A percentile compares a stretch with the other conserved stretches of the same genome.
phyloP scores from a whole-genome alignment of 805 yeast genomes.

The Monosporozyma yasuniensis region DNA sequence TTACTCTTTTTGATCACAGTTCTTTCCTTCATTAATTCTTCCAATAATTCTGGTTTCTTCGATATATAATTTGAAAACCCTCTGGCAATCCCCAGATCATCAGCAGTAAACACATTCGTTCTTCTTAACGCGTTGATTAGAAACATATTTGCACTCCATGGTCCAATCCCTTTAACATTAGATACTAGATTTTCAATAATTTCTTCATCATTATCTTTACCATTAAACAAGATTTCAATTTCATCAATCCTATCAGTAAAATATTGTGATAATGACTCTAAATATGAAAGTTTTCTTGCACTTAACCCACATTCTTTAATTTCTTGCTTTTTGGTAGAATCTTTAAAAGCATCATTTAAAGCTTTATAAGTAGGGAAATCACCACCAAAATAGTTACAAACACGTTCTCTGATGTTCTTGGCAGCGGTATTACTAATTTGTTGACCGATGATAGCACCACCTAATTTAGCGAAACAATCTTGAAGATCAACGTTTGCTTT shows the following conservation, averaged over 20 bases:
- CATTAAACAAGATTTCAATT: constrained; percentile 31
- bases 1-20: constrained; percentile 28
- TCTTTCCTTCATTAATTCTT: constrained; percentile 38
- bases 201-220: constrained; percentile 34
- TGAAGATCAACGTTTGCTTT: constrained; percentile 13
- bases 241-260: constrained; percentile 36
- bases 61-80: constrained; percentile 62
- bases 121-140: constrained; percentile 58
- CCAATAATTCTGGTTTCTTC: constrained; percentile 41
- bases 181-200: constrained; percentile 40
- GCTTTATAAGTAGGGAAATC: constrained; percentile 45
- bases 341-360: constrained; percentile 30
- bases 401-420: constrained; percentile 44
- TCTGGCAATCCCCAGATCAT: constrained; percentile 78
- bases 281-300: constrained; percentile 54
- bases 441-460: constrained; percentile 52
- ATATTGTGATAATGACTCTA: constrained; percentile 44
- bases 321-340: constrained; percentile 32
- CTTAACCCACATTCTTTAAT: constrained; percentile 64
- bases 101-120: constrained; percentile 62
- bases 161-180: constrained; percentile 61
- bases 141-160: constrained; percentile 90
- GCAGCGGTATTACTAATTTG: constrained; percentile 83
- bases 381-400: constrained; percentile 32
- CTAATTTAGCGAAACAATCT: constrained; percentile 36